phyloP scores from a whole-genome alignment of 2,329 filamentous ascomycete species.

The Botrytis tulipae region DNA sequence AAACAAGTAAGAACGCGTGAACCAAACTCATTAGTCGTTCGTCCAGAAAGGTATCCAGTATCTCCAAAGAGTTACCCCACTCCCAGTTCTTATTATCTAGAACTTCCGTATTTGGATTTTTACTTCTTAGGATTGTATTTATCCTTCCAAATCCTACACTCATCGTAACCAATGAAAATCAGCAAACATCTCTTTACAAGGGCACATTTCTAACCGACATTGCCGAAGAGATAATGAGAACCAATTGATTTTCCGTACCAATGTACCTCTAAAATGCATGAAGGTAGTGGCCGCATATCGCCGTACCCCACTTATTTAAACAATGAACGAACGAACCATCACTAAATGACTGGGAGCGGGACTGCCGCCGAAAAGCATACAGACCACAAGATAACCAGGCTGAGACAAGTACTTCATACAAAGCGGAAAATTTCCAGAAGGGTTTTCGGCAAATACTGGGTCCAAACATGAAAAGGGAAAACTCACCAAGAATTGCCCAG shows the following conservation, averaged over 20 bases:
- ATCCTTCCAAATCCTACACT: slow-evolving; percentile 83
- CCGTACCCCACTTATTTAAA: slow-evolving; percentile 20
- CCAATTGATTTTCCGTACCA: slow-evolving; percentile 20
- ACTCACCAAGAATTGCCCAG: slow-evolving; percentile 92
- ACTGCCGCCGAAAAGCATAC: slow-evolving; percentile 16
- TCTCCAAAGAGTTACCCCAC: background rate
- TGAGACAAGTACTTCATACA: slow-evolving; percentile 15
- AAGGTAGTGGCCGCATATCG: slow-evolving; percentile 14
- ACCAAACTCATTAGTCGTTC: slow-evolving; percentile 15
- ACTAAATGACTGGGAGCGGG: slow-evolving; percentile 24
- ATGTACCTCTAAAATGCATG: slow-evolving; percentile 9
- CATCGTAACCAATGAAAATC: slow-evolving; percentile 1
- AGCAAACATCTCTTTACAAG: slow-evolving; percentile 14
- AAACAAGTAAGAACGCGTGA: background rate
- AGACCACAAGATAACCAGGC: background rate
- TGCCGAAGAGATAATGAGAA: slow-evolving; percentile 15
- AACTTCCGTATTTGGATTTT: slow-evolving; percentile 16
- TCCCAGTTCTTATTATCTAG: slow-evolving; percentile 3
- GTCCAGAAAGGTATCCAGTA: background rate
- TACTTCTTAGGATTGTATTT: slow-evolving; percentile 64
- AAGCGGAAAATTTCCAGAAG: background rate
- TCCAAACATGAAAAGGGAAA: slow-evolving; percentile 22
- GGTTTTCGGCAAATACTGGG: background rate
- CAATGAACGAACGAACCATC: slow-evolving; percentile 24
- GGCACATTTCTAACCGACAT: slow-evolving; percentile 13